Evolutionary conservation across 352 stramenopile genomes (phyloP), one percentile per base, ranked within the genome.

Genomic region (Halophytophthora batemanensis): DNA sequence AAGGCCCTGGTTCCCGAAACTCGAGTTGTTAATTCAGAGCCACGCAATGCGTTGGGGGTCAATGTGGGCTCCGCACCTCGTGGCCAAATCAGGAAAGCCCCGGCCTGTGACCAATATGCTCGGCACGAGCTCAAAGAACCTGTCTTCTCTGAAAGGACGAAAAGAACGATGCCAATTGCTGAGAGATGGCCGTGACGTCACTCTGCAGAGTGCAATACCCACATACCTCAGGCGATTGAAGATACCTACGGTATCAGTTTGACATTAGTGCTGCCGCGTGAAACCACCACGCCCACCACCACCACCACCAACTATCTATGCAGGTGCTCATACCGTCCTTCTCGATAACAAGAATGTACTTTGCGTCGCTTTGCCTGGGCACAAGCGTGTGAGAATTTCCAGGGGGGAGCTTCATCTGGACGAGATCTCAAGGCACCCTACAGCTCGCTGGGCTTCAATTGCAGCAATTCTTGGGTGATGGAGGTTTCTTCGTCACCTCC

Each of bases 51-150:
- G 21, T 42, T 6, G 15, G 31, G 38, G 15, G 15, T 34, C 11
- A 15, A 12, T 14, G 13, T 25, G n/a, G 44, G 18, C n/a, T 3
- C 15, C n/a, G 40, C 48, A 94, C 82, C 84, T 64, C 22, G 93
- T 98, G 15, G 90, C 86, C n/a, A 98, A 59, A 67, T 98, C 95
- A 6, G 95, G 95, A 74, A 97, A 97, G 0, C 95, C 95, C 51
- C 92, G 90, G 14, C 91, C 95, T 17, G 92, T 98, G 15, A 98
- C 67, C 18, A 98, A 65, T 51, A 98, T 93, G 62, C 89, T 96
- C 35, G 91, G 91, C 8, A 96, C 46, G 17, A 62, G 46, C 33
- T 96, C 70, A 48, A 89, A 93, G 63, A 98, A 96, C 29, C 77
- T 74, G 36, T 92, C 85, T 52, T 95, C 82, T 53, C 83, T 94